Evolutionary conservation across 495 filamentous ascomycete genomes (phyloP), one percentile per base, ranked within the genome.

Genomic region (Immersiella caudata): DNA sequence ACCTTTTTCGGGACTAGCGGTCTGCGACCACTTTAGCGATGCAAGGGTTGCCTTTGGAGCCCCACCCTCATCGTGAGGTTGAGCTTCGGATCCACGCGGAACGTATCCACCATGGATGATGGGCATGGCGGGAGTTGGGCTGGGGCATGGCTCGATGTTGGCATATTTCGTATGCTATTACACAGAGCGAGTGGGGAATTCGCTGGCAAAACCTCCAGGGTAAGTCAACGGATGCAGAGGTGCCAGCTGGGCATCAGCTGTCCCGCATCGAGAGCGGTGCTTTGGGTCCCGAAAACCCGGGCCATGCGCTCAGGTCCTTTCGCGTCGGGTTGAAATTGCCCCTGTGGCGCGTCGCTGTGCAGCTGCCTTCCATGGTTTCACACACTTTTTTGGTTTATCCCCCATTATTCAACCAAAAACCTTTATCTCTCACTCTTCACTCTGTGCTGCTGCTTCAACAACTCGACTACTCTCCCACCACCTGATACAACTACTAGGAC

Each of bases 261-360:
- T 33, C 3, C 52, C 52, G 52, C 52, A 24, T 22, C 21, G 52
- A 11, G 20, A 18, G 49, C 49, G 21, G 49, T 52, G 49, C 3
- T 52, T 22, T 4, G 49, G 2, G 49, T 18, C 52, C 24, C 52
- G 20, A n/a, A 55, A n/a, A 22, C 52, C 6, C 20, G 40, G 40
- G 56, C 21, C 56, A 59, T 54, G 61, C 50, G 60, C 21, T 20
- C n/a, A n/a, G n/a, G n/a, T n/a, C 25, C 22, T 21, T 51, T 46
- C 60, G 60, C 20, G 33, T 62, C 60, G 60, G 60, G 40, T 21
- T 63, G 61, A 63, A 63, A 63, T 63, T 63, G 49, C 49, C 61
- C 61, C 61, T 54, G 52, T 24, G 49, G 49, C 61, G 61, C 61
- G 61, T 63, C 49, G 49, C 25, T 29, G 7, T 63, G 61, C 49